Percentiles rank a stretch among this genome's conserved stretches.
These are phyloP conservation scores for Kernera saxatilis DNA, from an alignment of 345 rosid species.

Conservation along the genomic window DNA sequence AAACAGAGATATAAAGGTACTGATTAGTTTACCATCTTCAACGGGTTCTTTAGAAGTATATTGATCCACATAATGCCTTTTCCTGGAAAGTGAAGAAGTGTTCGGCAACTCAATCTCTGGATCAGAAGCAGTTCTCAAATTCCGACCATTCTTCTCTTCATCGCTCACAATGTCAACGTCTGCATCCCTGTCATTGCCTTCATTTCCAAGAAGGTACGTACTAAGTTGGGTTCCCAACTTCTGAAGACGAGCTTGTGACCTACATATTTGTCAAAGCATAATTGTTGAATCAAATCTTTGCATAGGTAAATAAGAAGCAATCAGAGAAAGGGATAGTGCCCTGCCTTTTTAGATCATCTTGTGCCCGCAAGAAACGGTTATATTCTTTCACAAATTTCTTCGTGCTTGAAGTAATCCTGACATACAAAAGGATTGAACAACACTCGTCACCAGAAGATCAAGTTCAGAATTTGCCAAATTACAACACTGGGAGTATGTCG, in stretches of 20 bases:
- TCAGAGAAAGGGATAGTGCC: not conserved
- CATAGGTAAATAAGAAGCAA: not conserved
- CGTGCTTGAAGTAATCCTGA: constrained; percentile 70
- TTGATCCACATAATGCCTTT: constrained; percentile 33
- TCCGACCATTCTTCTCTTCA: constrained; percentile 45
- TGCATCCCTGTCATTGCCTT: constrained; percentile 56
- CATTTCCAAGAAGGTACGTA: constrained; percentile 37
- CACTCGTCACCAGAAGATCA: constrained; percentile 13
- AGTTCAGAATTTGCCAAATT: not conserved
- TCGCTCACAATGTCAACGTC: constrained; percentile 58
- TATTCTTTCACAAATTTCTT: constrained; percentile 73
- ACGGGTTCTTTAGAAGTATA: constrained; percentile 34
- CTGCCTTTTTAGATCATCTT: constrained; percentile 75
- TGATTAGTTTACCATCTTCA: constrained; percentile 34
- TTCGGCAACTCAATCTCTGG: constrained; percentile 36
- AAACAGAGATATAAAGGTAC: not conserved
- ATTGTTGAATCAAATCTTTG: constrained; percentile 2
- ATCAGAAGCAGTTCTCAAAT: constrained; percentile 15
- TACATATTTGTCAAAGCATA: constrained; percentile 27
- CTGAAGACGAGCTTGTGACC: constrained; percentile 72
- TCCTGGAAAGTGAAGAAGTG: constrained; percentile 38
- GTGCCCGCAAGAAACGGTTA: constrained; percentile 49
- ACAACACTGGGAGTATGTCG: not conserved
- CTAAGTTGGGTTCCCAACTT: constrained; percentile 70
- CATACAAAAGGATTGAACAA: constrained; percentile 17